phyloP scores from a whole-genome alignment of 2,329 filamentous ascomycete genomes.

The Stagonosporopsis tanaceti region DNA sequence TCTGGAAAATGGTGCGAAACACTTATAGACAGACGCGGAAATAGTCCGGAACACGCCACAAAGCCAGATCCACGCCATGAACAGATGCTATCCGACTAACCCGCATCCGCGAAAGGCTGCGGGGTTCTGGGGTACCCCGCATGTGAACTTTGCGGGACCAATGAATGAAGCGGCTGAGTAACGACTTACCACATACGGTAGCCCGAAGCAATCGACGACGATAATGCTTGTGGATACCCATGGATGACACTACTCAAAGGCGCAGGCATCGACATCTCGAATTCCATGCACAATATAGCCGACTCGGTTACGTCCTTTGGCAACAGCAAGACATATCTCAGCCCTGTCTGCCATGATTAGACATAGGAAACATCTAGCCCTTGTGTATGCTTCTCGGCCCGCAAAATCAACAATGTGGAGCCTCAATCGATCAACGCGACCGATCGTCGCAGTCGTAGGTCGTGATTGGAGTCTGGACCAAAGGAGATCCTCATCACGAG shows the following conservation, averaged over 20 bases:
- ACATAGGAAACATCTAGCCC: conserved; percentile 4
- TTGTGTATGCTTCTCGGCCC: background rate
- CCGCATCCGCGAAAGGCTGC: conserved; percentile 24
- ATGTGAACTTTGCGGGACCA: conserved; percentile 8
- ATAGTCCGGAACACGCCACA: conserved; percentile 18
- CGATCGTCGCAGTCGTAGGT: background rate
- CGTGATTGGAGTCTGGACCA: conserved; percentile 6
- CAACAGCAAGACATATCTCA: conserved; percentile 9
- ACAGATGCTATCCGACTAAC: conserved; percentile 24
- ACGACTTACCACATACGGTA: conserved; percentile 23
- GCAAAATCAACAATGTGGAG: background rate
- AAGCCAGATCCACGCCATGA: conserved; percentile 12
- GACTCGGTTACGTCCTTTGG: conserved; percentile 9
- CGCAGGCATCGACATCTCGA: conserved; percentile 5
- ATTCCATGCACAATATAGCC: conserved; percentile 11
- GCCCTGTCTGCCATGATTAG: conserved; percentile 2
- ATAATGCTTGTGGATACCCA: conserved; percentile 1
- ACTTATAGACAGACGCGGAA: conserved; percentile 16
- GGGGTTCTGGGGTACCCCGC: conserved; percentile 34
- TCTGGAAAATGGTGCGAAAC: conserved; percentile 3
- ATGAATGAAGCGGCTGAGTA: background rate
- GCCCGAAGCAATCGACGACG: conserved; percentile 12
- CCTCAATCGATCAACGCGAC: conserved; percentile 2
- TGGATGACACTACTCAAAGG: background rate
- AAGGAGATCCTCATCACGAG: conserved; percentile 4